Percentiles rank a stretch among this genome's conserved stretches.
These are phyloP conservation scores for Metrosideros polymorpha DNA, from an alignment of 441 rosid species.

Conservation along the genomic window DNA sequence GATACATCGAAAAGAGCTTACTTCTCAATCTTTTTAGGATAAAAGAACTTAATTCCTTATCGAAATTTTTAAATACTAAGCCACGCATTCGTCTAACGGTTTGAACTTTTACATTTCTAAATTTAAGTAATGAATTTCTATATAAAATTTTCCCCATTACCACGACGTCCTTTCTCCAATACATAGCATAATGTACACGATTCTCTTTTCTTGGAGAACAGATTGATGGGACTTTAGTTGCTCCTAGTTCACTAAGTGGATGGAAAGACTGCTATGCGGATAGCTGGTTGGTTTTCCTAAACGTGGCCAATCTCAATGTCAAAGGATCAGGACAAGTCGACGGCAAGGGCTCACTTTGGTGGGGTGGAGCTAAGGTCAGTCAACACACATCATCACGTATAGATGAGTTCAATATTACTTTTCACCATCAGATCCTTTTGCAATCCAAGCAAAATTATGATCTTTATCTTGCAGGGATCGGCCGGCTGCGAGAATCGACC, in stretches of 20 bases:
- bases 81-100: not conserved
- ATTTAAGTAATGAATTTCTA: not conserved
- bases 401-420: not conserved
- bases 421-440: not conserved
- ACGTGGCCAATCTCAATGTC: slow-evolving; percentile 6
- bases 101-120: not conserved
- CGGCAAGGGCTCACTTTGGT: slow-evolving; percentile 24
- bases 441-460: not conserved
- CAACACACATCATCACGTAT: not conserved
- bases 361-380: not conserved
- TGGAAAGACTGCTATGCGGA: not conserved
- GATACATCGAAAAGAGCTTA: not conserved
- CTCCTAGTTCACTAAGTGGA: not conserved
- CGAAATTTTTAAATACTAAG: not conserved
- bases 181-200: not conserved
- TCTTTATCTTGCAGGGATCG: not conserved
- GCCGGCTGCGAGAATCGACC: not conserved
- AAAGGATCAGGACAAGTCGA: slow-evolving; percentile 19
- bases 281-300: slow-evolving; percentile 10
- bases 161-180: not conserved
- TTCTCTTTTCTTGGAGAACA: not conserved
- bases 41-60: not conserved
- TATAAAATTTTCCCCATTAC: not conserved
- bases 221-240: slow-evolving; percentile 16
- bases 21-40: not conserved